Conservation (phyloP, 2,329 filamentous ascomycete species). For the Kalmusia sp. region DNA sequence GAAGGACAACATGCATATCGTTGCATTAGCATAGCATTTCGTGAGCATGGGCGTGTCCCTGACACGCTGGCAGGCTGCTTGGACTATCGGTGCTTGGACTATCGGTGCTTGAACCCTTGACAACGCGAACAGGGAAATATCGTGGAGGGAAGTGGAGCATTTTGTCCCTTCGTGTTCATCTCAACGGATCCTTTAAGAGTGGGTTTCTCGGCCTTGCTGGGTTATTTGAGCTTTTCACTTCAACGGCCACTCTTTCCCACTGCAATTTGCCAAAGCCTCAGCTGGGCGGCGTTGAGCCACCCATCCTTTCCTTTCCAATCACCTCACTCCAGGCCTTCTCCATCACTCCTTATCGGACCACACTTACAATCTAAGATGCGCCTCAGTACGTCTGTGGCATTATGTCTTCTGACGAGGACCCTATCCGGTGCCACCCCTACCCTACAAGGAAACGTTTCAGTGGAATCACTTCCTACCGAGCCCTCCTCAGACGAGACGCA, state of each 20-base stretch:
- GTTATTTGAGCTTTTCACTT: background rate
- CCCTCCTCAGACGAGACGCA: constrained; percentile 28
- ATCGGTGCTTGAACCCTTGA: background rate
- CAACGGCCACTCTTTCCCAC: background rate
- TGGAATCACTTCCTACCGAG: constrained; percentile 24
- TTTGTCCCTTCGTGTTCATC: background rate
- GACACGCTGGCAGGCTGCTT: background rate
- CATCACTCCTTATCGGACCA: constrained; percentile 1
- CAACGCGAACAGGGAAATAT: background rate
- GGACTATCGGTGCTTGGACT: too few relatives aligned
- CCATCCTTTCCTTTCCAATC: constrained; percentile 1
- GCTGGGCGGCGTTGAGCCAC: background rate
- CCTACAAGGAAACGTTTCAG: constrained; percentile 21
- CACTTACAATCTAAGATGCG: constrained; percentile 27
- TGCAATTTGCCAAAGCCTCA: background rate
- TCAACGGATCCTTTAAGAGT: background rate
- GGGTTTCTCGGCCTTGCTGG: background rate
- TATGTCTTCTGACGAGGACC: constrained; percentile 31
- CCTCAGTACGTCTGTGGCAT: constrained; percentile 28
- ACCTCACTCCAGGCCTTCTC: background rate
- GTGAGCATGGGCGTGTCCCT: background rate
- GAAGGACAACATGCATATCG: too few relatives aligned
- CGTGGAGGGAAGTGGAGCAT: background rate
- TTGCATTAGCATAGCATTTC: too few relatives aligned
- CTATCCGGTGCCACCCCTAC: constrained; percentile 32